phyloP scores from a whole-genome alignment of 495 filamentous ascomycete species.

The Neurospora cerealis region DNA sequence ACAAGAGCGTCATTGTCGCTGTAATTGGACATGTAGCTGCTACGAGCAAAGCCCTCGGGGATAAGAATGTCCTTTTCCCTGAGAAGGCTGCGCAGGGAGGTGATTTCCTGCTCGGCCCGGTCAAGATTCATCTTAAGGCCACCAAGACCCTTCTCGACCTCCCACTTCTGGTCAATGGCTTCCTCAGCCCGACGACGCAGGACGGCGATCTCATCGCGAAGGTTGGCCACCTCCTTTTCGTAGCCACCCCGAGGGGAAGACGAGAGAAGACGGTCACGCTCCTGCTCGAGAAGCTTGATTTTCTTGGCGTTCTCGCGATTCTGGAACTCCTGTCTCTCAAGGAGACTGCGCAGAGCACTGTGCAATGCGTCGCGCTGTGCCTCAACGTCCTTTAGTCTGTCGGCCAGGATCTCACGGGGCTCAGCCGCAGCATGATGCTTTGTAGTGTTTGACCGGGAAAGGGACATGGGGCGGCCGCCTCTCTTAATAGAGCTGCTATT shows the following conservation, averaged over 20 bases:
- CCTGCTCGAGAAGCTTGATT: constrained; percentile 62
- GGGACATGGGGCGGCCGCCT: constrained; percentile 20
- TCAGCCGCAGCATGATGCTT: constrained; percentile 43
- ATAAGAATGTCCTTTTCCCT: constrained; percentile 79
- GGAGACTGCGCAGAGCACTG: constrained; percentile 68
- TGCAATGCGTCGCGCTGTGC: constrained; percentile 89
- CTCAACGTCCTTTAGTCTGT: constrained; percentile 86
- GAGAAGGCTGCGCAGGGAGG: constrained; percentile 65
- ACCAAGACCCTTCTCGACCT: constrained; percentile 85
- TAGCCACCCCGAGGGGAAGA: constrained; percentile 66
- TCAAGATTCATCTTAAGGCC: constrained; percentile 97
- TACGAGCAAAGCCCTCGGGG: constrained; percentile 43
- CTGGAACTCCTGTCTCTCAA: constrained; percentile 79
- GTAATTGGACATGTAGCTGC: constrained; percentile 22
- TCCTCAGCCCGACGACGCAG: constrained; percentile 87
- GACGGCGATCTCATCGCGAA: constrained; percentile 75
- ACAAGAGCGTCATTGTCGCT: constrained; percentile 13
- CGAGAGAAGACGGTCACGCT: constrained; percentile 63
- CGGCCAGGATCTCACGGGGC: constrained; percentile 59
- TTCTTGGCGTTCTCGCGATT: constrained; percentile 70
- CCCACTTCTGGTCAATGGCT: constrained; percentile 91
- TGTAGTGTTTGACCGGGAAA: constrained; percentile 50
- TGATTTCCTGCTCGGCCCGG: constrained; percentile 86
- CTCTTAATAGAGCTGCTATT: constrained; percentile 8
- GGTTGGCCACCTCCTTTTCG: constrained; percentile 64